These are phyloP conservation scores for Trichomonascaceae sp. DNA, from an alignment of 1,139 yeast genomes.

Conservation along the genomic window DNA sequence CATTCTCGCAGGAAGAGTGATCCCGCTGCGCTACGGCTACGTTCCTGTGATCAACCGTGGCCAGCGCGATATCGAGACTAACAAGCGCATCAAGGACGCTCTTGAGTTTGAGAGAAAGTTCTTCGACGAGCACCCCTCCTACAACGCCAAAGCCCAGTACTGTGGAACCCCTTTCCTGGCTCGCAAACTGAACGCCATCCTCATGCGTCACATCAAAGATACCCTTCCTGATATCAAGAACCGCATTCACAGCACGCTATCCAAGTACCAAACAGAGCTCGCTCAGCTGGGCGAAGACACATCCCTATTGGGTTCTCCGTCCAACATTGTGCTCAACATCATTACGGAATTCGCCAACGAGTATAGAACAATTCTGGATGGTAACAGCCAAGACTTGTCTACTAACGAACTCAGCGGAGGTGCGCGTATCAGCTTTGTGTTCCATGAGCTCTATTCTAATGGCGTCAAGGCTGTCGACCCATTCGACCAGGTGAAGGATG, in stretches of 20 bases:
- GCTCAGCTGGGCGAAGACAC: constrained; percentile 63
- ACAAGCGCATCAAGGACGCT: constrained; percentile 81
- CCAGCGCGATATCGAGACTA: constrained; percentile 82
- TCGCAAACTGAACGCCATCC: constrained; percentile 77
- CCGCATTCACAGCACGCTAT: constrained; percentile 78
- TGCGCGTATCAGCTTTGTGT: constrained; percentile 94
- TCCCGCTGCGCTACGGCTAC: constrained; percentile 90
- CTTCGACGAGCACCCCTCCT: constrained; percentile 88
- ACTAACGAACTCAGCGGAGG: constrained; percentile 81
- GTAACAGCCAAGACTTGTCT: constrained; percentile 81
- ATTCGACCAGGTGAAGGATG: constrained; percentile 90
- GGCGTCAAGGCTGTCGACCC: constrained; percentile 93
- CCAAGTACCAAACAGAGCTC: constrained; percentile 77
- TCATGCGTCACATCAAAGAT: constrained; percentile 85
- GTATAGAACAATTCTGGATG: constrained; percentile 81
- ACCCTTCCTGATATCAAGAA: constrained; percentile 93
- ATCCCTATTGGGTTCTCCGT: constrained; percentile 76
- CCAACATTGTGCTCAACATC: constrained; percentile 78
- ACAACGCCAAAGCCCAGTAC: constrained; percentile 77
- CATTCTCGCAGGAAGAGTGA: constrained; percentile 90
- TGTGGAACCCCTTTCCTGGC: constrained; percentile 98
- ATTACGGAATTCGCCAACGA: constrained; percentile 91
- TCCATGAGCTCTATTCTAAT: constrained; percentile 90
- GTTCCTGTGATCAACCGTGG: constrained; percentile 98
- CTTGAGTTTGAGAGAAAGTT: constrained; percentile 64